Conservation (phyloP, 352 stramenopile genomes). For the Phytophthora nicotianae region DNA sequence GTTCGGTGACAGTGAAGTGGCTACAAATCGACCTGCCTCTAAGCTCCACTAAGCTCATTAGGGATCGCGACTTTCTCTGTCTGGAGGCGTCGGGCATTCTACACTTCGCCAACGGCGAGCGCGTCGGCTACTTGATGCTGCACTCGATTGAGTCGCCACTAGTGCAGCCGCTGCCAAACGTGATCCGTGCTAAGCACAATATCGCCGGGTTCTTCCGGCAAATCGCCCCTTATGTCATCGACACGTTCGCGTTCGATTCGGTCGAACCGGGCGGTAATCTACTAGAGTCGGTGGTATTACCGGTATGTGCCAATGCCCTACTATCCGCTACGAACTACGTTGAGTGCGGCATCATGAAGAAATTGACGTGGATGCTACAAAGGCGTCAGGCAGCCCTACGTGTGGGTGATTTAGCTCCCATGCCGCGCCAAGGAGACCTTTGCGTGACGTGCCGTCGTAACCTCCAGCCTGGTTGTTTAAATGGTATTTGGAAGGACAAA, state of each 20-base stretch:
- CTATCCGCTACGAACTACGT: conserved; percentile 43
- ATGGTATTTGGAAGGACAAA: conserved; percentile 11
- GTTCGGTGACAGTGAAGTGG: conserved; percentile 29
- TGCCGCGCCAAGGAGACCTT: conserved; percentile 4
- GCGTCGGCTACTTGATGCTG: conserved; percentile 61
- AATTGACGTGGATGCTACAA: conserved; percentile 51
- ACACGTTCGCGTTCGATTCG: conserved; percentile 43
- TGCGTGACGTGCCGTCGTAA: conserved; percentile 32
- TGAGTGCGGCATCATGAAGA: conserved; percentile 58
- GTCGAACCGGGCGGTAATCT: conserved; percentile 34
- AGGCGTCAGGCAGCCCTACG: conserved; percentile 12
- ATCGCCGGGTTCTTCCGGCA: conserved; percentile 52
- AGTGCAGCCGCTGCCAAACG: conserved; percentile 33
- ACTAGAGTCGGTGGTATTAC: conserved; percentile 33
- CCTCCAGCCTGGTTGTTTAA: conserved; percentile 19
- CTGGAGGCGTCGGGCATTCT: conserved; percentile 24
- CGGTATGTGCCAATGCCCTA: conserved; percentile 36
- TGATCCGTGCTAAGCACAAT: conserved; percentile 43
- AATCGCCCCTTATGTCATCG: conserved; percentile 39
- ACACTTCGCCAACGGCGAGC: conserved; percentile 23
- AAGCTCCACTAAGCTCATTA: conserved; percentile 21
- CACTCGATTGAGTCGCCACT: conserved; percentile 60
- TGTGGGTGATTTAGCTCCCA: background rate
- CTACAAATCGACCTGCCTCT: conserved; percentile 23
- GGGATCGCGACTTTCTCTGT: conserved; percentile 27